Evolutionary conservation across 2,329 filamentous ascomycete species (phyloP), one percentile per base, ranked within the genome.

Genomic region (Penicillium sp.): DNA sequence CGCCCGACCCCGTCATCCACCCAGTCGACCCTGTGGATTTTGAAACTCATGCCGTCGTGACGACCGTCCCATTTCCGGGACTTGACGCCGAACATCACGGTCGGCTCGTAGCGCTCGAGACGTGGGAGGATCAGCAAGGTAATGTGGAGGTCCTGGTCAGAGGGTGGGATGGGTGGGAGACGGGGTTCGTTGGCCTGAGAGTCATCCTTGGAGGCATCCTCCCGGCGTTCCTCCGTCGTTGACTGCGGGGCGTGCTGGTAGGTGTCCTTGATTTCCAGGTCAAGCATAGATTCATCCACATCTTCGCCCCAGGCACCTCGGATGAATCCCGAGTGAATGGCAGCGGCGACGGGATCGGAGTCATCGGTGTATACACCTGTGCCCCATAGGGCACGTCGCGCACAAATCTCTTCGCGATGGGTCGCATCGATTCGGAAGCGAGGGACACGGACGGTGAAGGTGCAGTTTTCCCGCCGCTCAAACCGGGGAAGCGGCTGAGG

Each of bases 301-400:
- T 87, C 84, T 5, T 89, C 81, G 4, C 81, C 74, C 85, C 90
- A 95, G 55, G 90, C 87, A 21, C 91, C 91, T 28, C 84, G 82
- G 52, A 98, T 85, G 82, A 89, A 97, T 3, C 93, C 93, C 2
- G 83, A 83, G 63, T 98, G 93, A 31, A 98, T 91, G 44, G 90
- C 91, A 2, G 91, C 90, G 0, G 89, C 91, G 16, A 98, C 78
- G 1, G 93, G 81, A 59, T 98, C 93, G 0, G 89, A 95, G 65
- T 98, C 93, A 54, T 98, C 93, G 0, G 89, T 94, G 61, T 97
- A 97, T 5, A 98, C 78, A 25, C 94, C 90, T 0, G 88, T 93
- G 1, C 93, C 93, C 90, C 91, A 98, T 0, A 98, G 65, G 6
- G 87, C 86, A 14, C 85, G 79, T 21, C 87, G 79, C 6, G 80